A percentile compares a stretch with the other conserved stretches of the same genome.
Conservation (phyloP, 352 stramenopile genomes). For the Phytophthora multivora region DNA sequence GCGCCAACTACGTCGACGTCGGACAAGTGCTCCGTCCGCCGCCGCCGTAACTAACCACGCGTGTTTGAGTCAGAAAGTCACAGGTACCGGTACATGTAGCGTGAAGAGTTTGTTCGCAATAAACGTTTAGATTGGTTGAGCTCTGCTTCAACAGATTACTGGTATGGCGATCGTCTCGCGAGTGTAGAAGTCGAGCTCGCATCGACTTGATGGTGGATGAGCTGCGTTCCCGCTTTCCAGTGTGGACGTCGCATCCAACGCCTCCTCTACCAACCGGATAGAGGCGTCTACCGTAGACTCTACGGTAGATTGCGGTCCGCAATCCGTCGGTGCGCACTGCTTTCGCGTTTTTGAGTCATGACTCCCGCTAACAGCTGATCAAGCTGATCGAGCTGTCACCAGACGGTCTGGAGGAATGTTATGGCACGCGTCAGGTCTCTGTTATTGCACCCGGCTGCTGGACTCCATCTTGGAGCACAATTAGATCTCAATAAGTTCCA, state of each 20-base stretch:
- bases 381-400: slow-evolving; percentile 3
- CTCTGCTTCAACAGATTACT: slow-evolving; percentile 2
- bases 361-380: slow-evolving; percentile 6
- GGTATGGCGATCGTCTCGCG: background rate
- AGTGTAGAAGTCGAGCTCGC: slow-evolving; percentile 2
- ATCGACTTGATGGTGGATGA: background rate
- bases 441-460: background rate
- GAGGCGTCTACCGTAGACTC: no score
- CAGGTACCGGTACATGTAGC: background rate
- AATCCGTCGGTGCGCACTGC: slow-evolving; percentile 5
- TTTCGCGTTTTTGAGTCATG: background rate
- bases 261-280: slow-evolving; percentile 19
- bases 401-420: slow-evolving; percentile 7
- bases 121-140: no score
- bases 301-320: background rate
- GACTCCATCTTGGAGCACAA: no score
- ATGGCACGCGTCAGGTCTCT: background rate
- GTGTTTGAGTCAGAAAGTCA: background rate
- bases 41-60: slow-evolving; percentile 15
- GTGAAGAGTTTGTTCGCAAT: background rate
- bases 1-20: background rate
- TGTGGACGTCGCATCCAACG: slow-evolving; percentile 1
- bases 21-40: slow-evolving; percentile 19
- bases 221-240: slow-evolving; percentile 21
- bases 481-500: no score